These are phyloP conservation scores for Emmonsiellopsis sp. DNA, from an alignment of 2,329 filamentous ascomycete species.

Conservation along the genomic window DNA sequence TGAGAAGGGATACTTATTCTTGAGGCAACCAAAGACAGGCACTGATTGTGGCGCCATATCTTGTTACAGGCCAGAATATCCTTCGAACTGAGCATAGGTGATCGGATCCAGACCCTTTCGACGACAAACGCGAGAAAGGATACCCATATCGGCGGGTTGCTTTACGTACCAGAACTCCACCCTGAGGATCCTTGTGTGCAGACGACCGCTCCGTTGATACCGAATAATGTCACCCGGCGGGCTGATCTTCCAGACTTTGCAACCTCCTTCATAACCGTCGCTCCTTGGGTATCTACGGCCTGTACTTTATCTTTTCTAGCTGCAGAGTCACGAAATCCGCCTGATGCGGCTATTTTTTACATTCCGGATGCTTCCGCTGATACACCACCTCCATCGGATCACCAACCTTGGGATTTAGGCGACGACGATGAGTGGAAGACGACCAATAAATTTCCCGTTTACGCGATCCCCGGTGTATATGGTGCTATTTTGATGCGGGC, in stretches of 20 bases:
- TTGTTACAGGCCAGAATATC: not conserved
- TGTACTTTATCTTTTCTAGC: conserved; percentile 68
- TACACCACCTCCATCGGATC: conserved; percentile 57
- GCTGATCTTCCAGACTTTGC: conserved; percentile 56
- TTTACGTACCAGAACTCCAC: conserved; percentile 71
- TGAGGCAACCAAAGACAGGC: not conserved
- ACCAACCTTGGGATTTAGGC: conserved; percentile 60
- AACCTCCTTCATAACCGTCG: conserved; percentile 70
- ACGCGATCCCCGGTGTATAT: conserved; percentile 62
- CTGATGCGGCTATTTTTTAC: conserved; percentile 52
- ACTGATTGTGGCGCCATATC: not conserved
- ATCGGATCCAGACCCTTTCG: conserved; percentile 68
- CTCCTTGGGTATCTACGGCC: conserved; percentile 69
- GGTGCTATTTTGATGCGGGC: conserved; percentile 63
- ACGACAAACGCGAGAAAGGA: conserved; percentile 54
- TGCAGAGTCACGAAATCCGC: conserved; percentile 50
- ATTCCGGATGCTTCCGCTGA: conserved; percentile 39
- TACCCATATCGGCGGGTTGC: conserved; percentile 62
- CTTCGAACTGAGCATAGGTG: conserved; percentile 29
- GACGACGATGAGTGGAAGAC: conserved; percentile 64
- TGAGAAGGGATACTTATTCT: not conserved
- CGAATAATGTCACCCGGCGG: conserved; percentile 64
- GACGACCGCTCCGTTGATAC: conserved; percentile 57
- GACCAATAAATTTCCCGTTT: conserved; percentile 68
- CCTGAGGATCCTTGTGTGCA: conserved; percentile 53